phyloP scores from a whole-genome alignment of 2,329 filamentous ascomycete species.

The Bipolaris bicolor region DNA sequence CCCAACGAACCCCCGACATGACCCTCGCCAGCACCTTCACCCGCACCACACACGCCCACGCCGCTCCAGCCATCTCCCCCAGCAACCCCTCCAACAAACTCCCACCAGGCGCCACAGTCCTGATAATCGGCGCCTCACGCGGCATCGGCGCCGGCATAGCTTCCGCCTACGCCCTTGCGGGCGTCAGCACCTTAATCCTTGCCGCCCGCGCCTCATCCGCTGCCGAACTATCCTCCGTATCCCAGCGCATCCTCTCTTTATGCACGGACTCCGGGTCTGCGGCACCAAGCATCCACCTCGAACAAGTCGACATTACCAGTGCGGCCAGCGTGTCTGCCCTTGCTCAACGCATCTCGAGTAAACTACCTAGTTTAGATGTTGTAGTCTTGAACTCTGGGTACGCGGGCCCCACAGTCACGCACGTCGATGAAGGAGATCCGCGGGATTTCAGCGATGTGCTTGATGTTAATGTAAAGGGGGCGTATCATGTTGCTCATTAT shows the following conservation, averaged over 20 bases:
- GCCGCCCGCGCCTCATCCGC: too few relatives aligned
- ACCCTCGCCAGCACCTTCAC: constrained; percentile 29
- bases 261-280: not conserved
- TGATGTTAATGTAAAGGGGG: too few relatives aligned
- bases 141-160: constrained; percentile 36
- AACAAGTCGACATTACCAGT: too few relatives aligned
- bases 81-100: constrained; percentile 22
- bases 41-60: constrained; percentile 18
- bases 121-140: constrained; percentile 44
- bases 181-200: too few relatives aligned
- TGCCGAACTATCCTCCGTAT: constrained; percentile 21
- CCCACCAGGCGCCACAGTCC: constrained; percentile 29
- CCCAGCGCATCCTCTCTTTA: constrained; percentile 6
- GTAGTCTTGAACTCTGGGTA: constrained; percentile 36
- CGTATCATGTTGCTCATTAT: constrained; percentile 44
- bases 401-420: too few relatives aligned
- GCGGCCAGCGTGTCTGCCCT: too few relatives aligned
- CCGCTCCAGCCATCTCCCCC: constrained; percentile 6
- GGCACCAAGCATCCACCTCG: constrained; percentile 15
- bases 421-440: too few relatives aligned
- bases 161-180: too few relatives aligned
- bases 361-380: constrained; percentile 45
- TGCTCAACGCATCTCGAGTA: too few relatives aligned
- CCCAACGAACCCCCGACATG: constrained; percentile 16
- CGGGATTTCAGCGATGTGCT: too few relatives aligned